phyloP scores from a whole-genome alignment of 371 early-diverging fungal genomes.

The Quaeritorhiza haematococci region DNA sequence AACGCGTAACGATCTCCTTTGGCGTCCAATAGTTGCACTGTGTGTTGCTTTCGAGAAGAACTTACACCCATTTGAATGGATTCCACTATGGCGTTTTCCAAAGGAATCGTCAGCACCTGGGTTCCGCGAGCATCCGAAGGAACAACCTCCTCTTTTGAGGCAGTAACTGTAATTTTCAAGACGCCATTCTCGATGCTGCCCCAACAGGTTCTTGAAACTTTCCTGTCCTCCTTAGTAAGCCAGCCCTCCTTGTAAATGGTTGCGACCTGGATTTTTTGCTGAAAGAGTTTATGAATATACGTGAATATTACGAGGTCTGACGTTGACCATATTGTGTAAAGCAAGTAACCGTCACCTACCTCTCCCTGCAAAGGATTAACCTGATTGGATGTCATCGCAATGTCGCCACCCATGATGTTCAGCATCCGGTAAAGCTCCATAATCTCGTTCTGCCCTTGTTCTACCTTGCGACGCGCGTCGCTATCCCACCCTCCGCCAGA shows the following conservation, averaged over 20 bases:
- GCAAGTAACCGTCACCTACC: conserved; percentile 5
- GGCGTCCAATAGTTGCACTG: neutral
- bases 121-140: conserved; percentile 4
- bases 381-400: neutral
- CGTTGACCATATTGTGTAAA: no score
- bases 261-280: conserved; percentile 10
- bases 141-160: conserved; percentile 22
- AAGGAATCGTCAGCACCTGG: neutral
- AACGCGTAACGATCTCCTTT: neutral
- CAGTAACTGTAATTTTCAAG: conserved; percentile 16
- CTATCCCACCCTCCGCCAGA: neutral
- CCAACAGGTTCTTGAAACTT: conserved; percentile 14
- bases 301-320: no score
- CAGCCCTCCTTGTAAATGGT: conserved; percentile 33
- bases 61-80: neutral
- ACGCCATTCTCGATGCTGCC: conserved; percentile 18
- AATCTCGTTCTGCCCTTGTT: conserved; percentile 8
- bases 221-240: conserved; percentile 11
- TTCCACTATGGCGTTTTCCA: conserved; percentile 4
- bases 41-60: neutral
- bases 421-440: conserved; percentile 25
- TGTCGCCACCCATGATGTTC: conserved; percentile 8
- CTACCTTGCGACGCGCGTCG: neutral
- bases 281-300: conserved; percentile 1
- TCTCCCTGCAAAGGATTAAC: conserved; percentile 3